Base-by-base conservation (phyloP, 208 protist genomes). In the Naegleria fowleri region DNA sequence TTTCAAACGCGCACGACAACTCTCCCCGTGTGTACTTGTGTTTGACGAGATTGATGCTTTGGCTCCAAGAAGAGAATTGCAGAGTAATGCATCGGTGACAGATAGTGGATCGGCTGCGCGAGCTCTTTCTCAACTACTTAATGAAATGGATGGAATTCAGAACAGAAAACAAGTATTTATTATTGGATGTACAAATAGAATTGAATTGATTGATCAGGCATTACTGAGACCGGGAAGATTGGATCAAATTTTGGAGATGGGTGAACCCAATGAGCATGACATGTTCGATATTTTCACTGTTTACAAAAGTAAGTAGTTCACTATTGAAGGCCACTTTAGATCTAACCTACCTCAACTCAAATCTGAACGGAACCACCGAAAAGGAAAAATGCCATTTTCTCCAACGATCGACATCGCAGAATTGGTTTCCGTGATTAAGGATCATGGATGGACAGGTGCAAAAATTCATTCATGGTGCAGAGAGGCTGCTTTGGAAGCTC, bases 81-180 rank as follows among this genome's bases (percentile, higher is more conserved):
- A 93, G 25, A 90, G 91, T 38, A 93, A 93, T 41, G 94, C 96
- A 76, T 98, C 98, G 48, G 83, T 58, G 33, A 38, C 25, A n/a
- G 79, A 83, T 88, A 59, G 85, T 40, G 99, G 98, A 85, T 99
- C 98, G 55, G 97, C 97, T 92, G 99, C 99, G 92, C 98, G 99
- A 92, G 99, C 99, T 16, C 99, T 99, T 93, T 99, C 99, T 96
- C 99, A 99, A 95, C 97, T 99, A 76, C 96, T 99, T 38, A 99
- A 99, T 33, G 99, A 99, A 96, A 99, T 99, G 98, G 99, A 99
- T 94, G 99, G 99, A 91, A 98, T 99, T 90, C 95, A 59, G 9
- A 33, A 5, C n/a, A 99, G 99, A 94, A 99, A 99, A 97, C 99
- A 99, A 91, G 98, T 99, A 76, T 99, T 99, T 94, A 98, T 99